Percentiles rank a stretch among this genome's conserved stretches.
Conservation (phyloP, 371 early-diverging fungal species). For the Mucor mucedo region DNA sequence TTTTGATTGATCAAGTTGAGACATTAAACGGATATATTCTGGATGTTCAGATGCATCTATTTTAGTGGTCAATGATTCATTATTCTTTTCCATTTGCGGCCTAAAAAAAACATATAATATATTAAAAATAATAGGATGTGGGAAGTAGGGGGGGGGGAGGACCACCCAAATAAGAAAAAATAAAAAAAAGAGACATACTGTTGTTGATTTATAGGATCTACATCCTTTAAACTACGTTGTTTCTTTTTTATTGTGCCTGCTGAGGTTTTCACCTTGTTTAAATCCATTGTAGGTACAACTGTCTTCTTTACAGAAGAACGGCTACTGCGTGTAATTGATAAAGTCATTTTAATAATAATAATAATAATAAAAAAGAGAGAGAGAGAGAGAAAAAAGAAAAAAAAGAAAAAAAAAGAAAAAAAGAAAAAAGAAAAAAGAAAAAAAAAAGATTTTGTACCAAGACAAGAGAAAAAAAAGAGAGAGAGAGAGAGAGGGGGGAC, state of each 20-base stretch:
- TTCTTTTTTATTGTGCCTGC: constrained; percentile 22
- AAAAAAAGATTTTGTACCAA: constrained; percentile 12
- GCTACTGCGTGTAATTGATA: constrained; percentile 29
- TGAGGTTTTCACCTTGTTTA: constrained; percentile 6
- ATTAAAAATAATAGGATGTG: too few species aligned
- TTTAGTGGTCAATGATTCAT: constrained; percentile 9
- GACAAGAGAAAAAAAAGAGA: constrained; percentile 1
- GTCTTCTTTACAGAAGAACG: constrained; percentile 24
- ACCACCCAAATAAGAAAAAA: too few species aligned
- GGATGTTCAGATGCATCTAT: constrained; percentile 30
- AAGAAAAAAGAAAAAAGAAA: not conserved
- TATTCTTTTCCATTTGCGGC: constrained; percentile 5
- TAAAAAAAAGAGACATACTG: not conserved
- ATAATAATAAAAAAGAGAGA: too few species aligned
- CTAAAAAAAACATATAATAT: not conserved
- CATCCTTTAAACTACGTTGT: constrained; percentile 12
- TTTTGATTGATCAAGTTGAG: constrained; percentile 30
- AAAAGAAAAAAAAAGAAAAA: constrained; percentile 10
- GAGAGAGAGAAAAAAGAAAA: not conserved
- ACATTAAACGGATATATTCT: constrained; percentile 34
- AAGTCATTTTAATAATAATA: constrained; percentile 21
- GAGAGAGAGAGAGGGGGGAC: constrained; percentile 9
- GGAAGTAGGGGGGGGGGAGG: not conserved
- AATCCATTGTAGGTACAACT: constrained; percentile 8
- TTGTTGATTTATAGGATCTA: constrained; percentile 16